Base-by-base conservation (phyloP, 139 green algal genomes). In the Pycnococcus provasolii region DNA sequence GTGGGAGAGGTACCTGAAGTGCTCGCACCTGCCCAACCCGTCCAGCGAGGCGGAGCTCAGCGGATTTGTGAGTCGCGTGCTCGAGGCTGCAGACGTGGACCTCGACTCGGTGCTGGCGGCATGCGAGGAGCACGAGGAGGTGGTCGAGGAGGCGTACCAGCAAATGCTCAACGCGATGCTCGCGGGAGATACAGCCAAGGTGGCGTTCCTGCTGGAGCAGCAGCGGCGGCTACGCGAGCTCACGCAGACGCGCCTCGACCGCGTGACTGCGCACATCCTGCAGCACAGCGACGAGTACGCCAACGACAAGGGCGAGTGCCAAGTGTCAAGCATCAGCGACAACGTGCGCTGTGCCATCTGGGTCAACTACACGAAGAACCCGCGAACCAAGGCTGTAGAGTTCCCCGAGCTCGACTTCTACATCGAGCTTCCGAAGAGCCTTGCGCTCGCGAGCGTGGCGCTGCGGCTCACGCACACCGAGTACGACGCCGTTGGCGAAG, bases 281-380 rank as follows among this genome's bases (percentile, higher is more conserved):
- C 53, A 69, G 64, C 53, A 50, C 40, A 7, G 48, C 15, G 53
- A 62, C 4, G 53, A 71, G 52, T 26, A 45, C 13, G 15, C 39
- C 4, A 46, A 71, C 53, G 64, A 62, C 46, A 71, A 68, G 53
- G 45, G 53, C 40, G 64, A 66, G 53, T 39, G 62, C n/a, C 51
- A 8, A n/a, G 64, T 67, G 64, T 15, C 26, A 26, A 43, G 39
- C 39, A 26, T 26, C 26, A 26, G 26, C 26, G 26, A 26, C 26
- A 26, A 26, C 26, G 26, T 26, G 42, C 43, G 6, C 47, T 68
- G 43, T 4, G 66, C 47, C 0, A 39, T 78, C 3, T 78, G 66
- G 72, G 43, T 78, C 42, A 77, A 73, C 60, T 66, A 54, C 51
- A 50, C 60, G 44, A 73, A 70, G 43, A 78, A 78, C 60, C 72